Base-by-base conservation (phyloP, 768 basidiomycete genomes). In the Lactifluus pinguis region DNA sequence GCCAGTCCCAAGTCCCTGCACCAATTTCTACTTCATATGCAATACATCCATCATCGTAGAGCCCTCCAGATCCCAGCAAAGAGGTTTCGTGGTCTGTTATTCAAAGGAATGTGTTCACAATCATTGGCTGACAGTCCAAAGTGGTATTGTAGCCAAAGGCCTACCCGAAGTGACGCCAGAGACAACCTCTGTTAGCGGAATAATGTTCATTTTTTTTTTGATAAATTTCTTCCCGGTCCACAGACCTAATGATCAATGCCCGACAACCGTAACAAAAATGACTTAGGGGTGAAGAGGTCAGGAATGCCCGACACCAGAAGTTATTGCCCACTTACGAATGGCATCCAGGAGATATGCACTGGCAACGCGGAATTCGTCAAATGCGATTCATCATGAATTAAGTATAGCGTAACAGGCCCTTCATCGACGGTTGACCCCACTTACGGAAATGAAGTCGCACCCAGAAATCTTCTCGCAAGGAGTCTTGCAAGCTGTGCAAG, bases 371-470 rank as follows among this genome's bases (percentile, higher is more conserved):
- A 17, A 11, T n/a, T n/a, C n/a, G n/a, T n/a, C n/a, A n/a, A n/a
- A n/a, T n/a, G n/a, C n/a, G n/a, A n/a, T n/a, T 62, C 45, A 62
- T 25, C 25, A 25, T 25, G 25, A 25, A 25, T 25, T 25, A 25
- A 25, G 9, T 30, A 42, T 19, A 25, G 47, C 30, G 42, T 53
- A 30, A 38, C n/a, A 19, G 15, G 25, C 21, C 1, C 36, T 8
- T 32, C 15, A 49, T 32, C 47, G 39, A 19, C 41, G 13, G 34
- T 10, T 36, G 19, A 55, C 57, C 25, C 38, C 1, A 65, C 81
- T 72, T 38, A 82, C 83, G 58, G 77, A 76, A 76, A 84, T 81
- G 68, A 84, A 83, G 60, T 83, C 79, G 55, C 83, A 84, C 0
- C 83, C 83, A 13, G 70, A 71, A 10, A 75, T 75, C 64, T 82